These are phyloP conservation scores for Candida boleticola DNA, from an alignment of 805 yeast genomes.

Conservation along the genomic window DNA sequence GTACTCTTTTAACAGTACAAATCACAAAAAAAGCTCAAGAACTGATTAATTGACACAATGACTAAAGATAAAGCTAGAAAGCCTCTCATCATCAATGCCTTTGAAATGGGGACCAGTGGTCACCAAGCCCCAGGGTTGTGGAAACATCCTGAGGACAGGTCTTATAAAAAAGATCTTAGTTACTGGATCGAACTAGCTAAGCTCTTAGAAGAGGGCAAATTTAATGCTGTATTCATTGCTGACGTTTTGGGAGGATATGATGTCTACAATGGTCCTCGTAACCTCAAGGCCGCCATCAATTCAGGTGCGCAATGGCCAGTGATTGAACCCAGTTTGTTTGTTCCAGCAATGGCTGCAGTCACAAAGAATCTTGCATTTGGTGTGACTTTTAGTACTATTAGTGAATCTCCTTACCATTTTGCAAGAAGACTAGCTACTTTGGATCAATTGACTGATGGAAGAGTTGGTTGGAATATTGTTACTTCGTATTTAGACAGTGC, in stretches of 20 bases:
- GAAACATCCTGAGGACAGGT: slow-evolving; percentile 38
- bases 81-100: slow-evolving; percentile 35
- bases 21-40: too few relatives aligned
- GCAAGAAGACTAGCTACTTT: slow-evolving; percentile 44
- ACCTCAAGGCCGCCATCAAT: slow-evolving; percentile 32
- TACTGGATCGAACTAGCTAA: slow-evolving; percentile 40
- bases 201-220: slow-evolving; percentile 36
- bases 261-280: slow-evolving; percentile 40
- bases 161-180: slow-evolving; percentile 25
- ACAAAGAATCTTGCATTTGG: slow-evolving; percentile 41
- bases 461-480: slow-evolving; percentile 50
- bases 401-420: slow-evolving; percentile 42
- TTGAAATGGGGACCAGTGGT: slow-evolving; percentile 29
- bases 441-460: slow-evolving; percentile 41
- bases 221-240: slow-evolving; percentile 39
- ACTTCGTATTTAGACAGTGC: slow-evolving; percentile 44
- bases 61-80: slow-evolving; percentile 7
- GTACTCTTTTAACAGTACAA: too few relatives aligned
- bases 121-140: slow-evolving; percentile 29
- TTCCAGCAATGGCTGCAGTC: slow-evolving; percentile 43
- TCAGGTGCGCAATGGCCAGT: slow-evolving; percentile 36
- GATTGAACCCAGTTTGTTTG: slow-evolving; percentile 36
- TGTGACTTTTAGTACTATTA: slow-evolving; percentile 40
- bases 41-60: too few relatives aligned
- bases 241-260: slow-evolving; percentile 42